Conservation (phyloP, 257 asterid genomes). For the Rehmannia glutinosa region DNA sequence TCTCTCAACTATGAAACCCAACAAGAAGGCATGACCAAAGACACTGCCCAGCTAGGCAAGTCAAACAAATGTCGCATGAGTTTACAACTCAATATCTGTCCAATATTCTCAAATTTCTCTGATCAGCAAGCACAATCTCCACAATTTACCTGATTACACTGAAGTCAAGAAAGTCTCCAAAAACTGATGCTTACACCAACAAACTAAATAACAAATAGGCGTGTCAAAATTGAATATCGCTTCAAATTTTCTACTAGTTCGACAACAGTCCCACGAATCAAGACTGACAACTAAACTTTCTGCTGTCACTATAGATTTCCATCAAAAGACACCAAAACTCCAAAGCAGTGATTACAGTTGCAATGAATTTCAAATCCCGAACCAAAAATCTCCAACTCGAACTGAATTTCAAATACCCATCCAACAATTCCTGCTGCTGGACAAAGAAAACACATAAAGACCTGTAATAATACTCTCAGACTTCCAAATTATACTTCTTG, state of each 20-base stretch:
- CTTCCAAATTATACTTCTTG: not conserved
- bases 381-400: not conserved
- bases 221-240: too few species aligned
- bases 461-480: not conserved
- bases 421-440: not conserved
- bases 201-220: too few species aligned
- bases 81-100: conserved; percentile 8
- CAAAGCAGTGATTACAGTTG: not conserved
- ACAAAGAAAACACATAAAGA: not conserved
- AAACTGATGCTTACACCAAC: too few species aligned
- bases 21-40: conserved; percentile 24
- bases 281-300: not conserved
- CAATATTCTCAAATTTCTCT: conserved; percentile 5
- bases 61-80: conserved; percentile 14
- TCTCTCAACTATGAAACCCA: conserved; percentile 30
- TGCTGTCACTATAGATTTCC: not conserved
- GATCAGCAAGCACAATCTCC: conserved; percentile 22
- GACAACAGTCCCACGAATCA: not conserved
- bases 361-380: conserved; percentile 8
- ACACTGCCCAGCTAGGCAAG: conserved; percentile 17
- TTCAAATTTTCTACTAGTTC: not conserved
- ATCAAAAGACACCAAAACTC: not conserved
- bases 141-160: conserved; percentile 19
- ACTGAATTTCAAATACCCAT: not conserved
- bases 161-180: not conserved